Percentiles rank a stretch among this genome's conserved stretches.
Conservation (phyloP, 441 rosid genomes). For the Bocquillonia castaneifolia region DNA sequence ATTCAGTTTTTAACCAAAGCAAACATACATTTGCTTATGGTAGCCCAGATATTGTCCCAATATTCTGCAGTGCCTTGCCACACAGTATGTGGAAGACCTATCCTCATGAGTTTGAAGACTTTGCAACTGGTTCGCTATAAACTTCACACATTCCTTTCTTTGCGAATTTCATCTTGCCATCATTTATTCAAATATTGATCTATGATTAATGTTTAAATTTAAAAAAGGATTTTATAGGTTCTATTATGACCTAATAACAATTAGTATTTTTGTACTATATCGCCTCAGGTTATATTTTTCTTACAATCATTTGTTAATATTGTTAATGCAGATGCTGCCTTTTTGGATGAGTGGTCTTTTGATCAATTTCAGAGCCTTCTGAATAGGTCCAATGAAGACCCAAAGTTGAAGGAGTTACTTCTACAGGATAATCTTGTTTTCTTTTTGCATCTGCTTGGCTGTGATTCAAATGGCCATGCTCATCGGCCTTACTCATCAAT, state of each 20-base stretch:
- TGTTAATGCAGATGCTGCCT: slow-evolving; percentile 89
- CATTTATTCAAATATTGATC: neutral
- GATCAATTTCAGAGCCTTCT: slow-evolving; percentile 92
- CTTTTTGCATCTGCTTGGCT: slow-evolving; percentile 92
- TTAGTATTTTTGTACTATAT: neutral
- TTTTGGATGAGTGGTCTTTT: slow-evolving; percentile 98
- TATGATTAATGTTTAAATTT: neutral
- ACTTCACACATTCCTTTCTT: slow-evolving; percentile 6
- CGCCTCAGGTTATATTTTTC: slow-evolving; percentile 15
- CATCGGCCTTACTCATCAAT: slow-evolving; percentile 92
- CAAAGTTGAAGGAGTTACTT: slow-evolving; percentile 69
- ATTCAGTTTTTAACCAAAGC: slow-evolving; percentile 87
- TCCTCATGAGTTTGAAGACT: slow-evolving; percentile 94
- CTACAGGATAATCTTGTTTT: slow-evolving; percentile 78
- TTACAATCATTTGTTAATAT: slow-evolving; percentile 22
- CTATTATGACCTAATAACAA: neutral
- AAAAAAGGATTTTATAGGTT: neutral
- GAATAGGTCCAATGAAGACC: slow-evolving; percentile 70
- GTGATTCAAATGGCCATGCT: slow-evolving; percentile 98
- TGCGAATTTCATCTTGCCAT: neutral
- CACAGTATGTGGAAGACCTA: slow-evolving; percentile 86
- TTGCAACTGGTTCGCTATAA: slow-evolving; percentile 71
- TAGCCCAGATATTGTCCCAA: slow-evolving; percentile 94
- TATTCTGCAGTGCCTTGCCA: slow-evolving; percentile 77
- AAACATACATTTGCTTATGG: slow-evolving; percentile 81